Evolutionary conservation across 768 basidiomycete genomes (phyloP).

Genomic region (Lentinus brumalis): DNA sequence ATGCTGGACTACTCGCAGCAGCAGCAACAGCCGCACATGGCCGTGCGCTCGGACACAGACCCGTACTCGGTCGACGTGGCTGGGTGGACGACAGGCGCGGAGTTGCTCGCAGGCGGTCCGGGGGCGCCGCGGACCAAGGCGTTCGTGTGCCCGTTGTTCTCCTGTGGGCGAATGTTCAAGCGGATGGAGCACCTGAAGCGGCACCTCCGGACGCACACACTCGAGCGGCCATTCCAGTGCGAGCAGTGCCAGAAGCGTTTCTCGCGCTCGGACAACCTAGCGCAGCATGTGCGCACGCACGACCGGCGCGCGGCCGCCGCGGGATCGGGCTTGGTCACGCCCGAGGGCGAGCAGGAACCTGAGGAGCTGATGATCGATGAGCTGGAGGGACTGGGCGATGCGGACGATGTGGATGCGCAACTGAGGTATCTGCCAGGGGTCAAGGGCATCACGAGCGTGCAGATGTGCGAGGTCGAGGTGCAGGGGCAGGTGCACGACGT

Average conservation of each 20-base stretch:
- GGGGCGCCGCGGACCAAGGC: conserved; percentile 44
- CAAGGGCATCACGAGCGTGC: conserved; percentile 43
- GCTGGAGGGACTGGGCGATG: conserved; percentile 38
- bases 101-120: neutral
- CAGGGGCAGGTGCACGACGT: conserved; percentile 56
- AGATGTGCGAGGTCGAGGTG: conserved; percentile 64
- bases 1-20: conserved; percentile 15
- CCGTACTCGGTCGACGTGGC: conserved; percentile 18
- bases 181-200: conserved; percentile 90
- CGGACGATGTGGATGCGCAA: conserved; percentile 22
- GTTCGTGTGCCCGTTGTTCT: conserved; percentile 81
- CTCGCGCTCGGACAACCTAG: conserved; percentile 86
- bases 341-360: conserved; percentile 28
- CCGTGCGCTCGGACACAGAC: conserved; percentile 22
- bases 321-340: conserved; percentile 33
- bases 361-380: conserved; percentile 30
- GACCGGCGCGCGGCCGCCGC: conserved; percentile 41
- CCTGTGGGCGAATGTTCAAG: conserved; percentile 86
- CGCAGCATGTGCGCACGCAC: conserved; percentile 86
- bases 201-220: conserved; percentile 86
- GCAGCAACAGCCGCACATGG: neutral
- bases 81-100: neutral
- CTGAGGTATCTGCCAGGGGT: conserved; percentile 16
- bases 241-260: conserved; percentile 77
- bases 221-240: conserved; percentile 84